phyloP scores from a whole-genome alignment of 2,329 filamentous ascomycete genomes.

The Fusarium siculi region DNA sequence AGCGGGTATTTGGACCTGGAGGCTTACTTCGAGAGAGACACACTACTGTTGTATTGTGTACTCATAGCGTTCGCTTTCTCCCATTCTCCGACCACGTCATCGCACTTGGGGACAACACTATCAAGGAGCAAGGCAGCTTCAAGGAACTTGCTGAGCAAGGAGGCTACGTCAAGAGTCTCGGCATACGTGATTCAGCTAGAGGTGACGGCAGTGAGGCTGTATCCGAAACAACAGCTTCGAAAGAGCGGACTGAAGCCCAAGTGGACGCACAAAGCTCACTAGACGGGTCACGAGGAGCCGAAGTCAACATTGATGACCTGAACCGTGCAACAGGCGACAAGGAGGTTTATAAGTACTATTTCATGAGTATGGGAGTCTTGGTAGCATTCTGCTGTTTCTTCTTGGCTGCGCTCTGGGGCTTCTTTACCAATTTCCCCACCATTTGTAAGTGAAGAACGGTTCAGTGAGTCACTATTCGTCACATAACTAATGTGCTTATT shows the following conservation, averaged over 20 bases:
- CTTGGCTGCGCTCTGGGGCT: slow-evolving; percentile 42
- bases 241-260: slow-evolving; percentile 11
- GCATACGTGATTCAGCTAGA: slow-evolving; percentile 37
- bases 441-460: background rate
- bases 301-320: slow-evolving; percentile 26
- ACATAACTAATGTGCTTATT: background rate
- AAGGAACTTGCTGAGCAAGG: slow-evolving; percentile 43
- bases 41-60: slow-evolving; percentile 55
- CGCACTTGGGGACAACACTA: slow-evolving; percentile 52
- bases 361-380: slow-evolving; percentile 40
- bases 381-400: slow-evolving; percentile 41
- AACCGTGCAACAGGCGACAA: slow-evolving; percentile 45
- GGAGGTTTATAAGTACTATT: slow-evolving; percentile 51
- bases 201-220: background rate
- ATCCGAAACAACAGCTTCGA: background rate
- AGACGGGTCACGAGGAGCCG: background rate
- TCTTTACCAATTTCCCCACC: slow-evolving; percentile 42
- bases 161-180: slow-evolving; percentile 53
- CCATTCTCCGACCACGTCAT: slow-evolving; percentile 58
- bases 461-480: background rate
- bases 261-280: background rate
- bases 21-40: slow-evolving; percentile 53
- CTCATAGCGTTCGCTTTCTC: slow-evolving; percentile 47
- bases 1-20: slow-evolving; percentile 52
- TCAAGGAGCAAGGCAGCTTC: slow-evolving; percentile 55